Base-by-base conservation (phyloP, 768 basidiomycete genomes). In the Suillus subluteus region DNA sequence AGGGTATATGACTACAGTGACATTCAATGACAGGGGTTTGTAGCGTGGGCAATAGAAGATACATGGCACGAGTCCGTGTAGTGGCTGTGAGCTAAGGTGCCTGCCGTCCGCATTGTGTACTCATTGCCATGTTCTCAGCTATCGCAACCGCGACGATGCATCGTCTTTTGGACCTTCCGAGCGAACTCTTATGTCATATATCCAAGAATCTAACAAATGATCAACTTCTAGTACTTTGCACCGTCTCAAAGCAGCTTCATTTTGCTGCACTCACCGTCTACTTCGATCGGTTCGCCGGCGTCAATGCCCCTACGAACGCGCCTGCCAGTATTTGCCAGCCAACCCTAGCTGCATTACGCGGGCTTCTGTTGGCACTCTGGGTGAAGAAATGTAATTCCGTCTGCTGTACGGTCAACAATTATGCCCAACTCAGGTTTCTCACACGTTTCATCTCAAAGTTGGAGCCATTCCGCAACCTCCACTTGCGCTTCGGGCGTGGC, bases 331-430 rank as follows among this genome's bases (percentile, higher is more conserved):
- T 59, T 38, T 59, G 40, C 40, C 38, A 59, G 26, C 58, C 58
- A 12, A 26, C 40, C 40, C 3, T 41, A 59, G 16, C 16, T 59
- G 58, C 58, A 41, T 26, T 59, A 40, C 58, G 58, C 26, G 58
- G 58, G 23, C 58, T 59, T 23, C 18, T 59, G 40, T 59, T 59
- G 38, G 58, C 58, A 41, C 58, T 59, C 26, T 59, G 58, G 58
- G 58, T 59, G 40, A 59, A 59, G 58, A 59, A 59, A 41, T 59
- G 58, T 41, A 16, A 59, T 59, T 59, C 58, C 18, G 40, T 59
- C 38, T 59, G 58, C 18, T 59, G 58, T 11, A 59, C 38, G 18
- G 38, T 59, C 16, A 40, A 6, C 23, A 59, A 1, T 40, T 30
- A 30, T 16, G 3, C 9, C 15, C 58, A 59, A 41, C 38, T 59